A percentile compares a stretch with the other conserved stretches of the same genome.
Evolutionary conservation across 371 early-diverging fungal species (phyloP).

Genomic region (Capniomyces stellatus): DNA sequence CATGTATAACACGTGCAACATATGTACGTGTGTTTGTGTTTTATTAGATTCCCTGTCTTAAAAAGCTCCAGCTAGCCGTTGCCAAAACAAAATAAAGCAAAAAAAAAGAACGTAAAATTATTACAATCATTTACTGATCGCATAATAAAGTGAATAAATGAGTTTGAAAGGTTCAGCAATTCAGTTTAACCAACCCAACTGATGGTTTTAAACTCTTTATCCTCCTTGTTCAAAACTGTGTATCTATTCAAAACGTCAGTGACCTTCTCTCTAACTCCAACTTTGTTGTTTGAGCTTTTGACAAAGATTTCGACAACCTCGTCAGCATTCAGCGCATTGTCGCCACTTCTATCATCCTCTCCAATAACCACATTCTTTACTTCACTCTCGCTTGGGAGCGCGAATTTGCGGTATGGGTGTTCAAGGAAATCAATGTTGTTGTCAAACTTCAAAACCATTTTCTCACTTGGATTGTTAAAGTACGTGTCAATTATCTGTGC

Average conservation of each 20-base stretch:
- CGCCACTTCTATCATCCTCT: constrained; percentile 33
- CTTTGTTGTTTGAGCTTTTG: constrained; percentile 37
- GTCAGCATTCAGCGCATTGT: constrained; percentile 28
- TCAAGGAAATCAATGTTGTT: constrained; percentile 24
- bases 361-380: constrained; percentile 38
- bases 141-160: too few species aligned
- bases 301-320: constrained; percentile 52
- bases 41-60: too few species aligned
- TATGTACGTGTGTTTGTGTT: too few species aligned
- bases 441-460: constrained; percentile 19
- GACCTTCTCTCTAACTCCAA: constrained; percentile 49
- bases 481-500: constrained; percentile 37
- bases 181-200: neutral
- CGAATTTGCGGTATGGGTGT: constrained; percentile 54
- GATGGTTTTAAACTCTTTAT: neutral
- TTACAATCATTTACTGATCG: too few species aligned
- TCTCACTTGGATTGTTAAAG: constrained; percentile 27
- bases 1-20: too few species aligned
- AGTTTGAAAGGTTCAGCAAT: too few species aligned
- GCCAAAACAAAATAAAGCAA: too few species aligned
- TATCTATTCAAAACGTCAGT: constrained; percentile 30
- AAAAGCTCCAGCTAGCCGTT: too few species aligned
- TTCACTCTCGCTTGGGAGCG: constrained; percentile 62
- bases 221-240: neutral
- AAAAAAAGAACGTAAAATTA: too few species aligned